Evolutionary conservation across 495 filamentous ascomycete species (phyloP).

Genomic region (Penicillium canescens): DNA sequence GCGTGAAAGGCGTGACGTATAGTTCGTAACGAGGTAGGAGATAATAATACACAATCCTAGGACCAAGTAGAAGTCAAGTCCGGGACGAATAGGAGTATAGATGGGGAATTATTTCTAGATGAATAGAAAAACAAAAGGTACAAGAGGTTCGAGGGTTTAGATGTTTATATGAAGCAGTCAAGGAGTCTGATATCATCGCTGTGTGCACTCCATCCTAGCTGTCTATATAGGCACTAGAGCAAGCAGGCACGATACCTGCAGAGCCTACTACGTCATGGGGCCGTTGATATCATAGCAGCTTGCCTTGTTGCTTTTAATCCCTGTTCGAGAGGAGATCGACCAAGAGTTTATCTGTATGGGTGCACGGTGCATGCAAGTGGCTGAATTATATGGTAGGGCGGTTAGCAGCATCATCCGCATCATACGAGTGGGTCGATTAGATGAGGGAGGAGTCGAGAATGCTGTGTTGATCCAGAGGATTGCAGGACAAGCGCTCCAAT

Average conservation of each 20-base stretch:
- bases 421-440: slow-evolving; percentile 1
- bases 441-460: slow-evolving; percentile 6
- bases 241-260: slow-evolving; percentile 9
- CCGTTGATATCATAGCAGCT: slow-evolving; percentile 22
- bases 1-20: not conserved
- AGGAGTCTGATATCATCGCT: slow-evolving; percentile 20
- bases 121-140: not conserved
- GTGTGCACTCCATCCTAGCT: not conserved
- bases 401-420: slow-evolving; percentile 7
- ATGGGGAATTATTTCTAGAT: not conserved
- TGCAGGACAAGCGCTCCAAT: slow-evolving; percentile 13
- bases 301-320: slow-evolving; percentile 4
- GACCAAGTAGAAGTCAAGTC: not conserved
- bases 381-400: not conserved
- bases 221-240: slow-evolving; percentile 12
- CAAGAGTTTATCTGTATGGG: slow-evolving; percentile 13
- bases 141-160: slow-evolving; percentile 1
- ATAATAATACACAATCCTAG: slow-evolving; percentile 1
- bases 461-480: slow-evolving; percentile 9
- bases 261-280: slow-evolving; percentile 23
- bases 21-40: not conserved
- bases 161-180: slow-evolving; percentile 5
- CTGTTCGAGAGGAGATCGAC: slow-evolving; percentile 11
- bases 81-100: not conserved
- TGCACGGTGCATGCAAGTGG: slow-evolving; percentile 11